Conservation (phyloP, 108 stramenopile species). For the Ochromonas danica region DNA sequence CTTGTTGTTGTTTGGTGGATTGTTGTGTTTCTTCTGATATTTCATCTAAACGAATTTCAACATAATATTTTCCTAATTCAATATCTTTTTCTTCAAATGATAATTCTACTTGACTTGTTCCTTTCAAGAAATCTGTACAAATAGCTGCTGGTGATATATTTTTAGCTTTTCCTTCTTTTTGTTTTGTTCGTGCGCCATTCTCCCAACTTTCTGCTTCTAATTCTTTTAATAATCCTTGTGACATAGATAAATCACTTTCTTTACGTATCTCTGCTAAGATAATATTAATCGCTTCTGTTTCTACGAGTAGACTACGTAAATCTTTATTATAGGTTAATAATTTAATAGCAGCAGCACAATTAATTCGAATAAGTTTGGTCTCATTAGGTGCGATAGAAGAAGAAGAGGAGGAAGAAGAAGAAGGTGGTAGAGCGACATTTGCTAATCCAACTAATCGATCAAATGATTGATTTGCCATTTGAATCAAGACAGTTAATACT, state of each 20-base stretch:
- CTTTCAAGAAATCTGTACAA: slow-evolving; percentile 24
- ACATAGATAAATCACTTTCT: background rate
- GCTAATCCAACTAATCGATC: background rate
- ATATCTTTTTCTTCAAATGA: background rate
- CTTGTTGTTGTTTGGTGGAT: too few species aligned
- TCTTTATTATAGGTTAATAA: slow-evolving; percentile 29
- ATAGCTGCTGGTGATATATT: background rate
- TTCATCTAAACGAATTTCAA: slow-evolving; percentile 23
- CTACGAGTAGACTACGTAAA: background rate
- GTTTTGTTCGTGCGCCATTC: slow-evolving; percentile 4
- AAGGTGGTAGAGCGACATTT: background rate
- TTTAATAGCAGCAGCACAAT: slow-evolving; percentile 11
- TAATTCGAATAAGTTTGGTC: background rate
- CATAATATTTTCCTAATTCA: background rate
- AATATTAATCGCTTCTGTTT: slow-evolving; percentile 7
- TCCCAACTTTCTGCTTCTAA: slow-evolving; percentile 35
- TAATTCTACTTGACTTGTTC: background rate
- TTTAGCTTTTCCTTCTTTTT: background rate
- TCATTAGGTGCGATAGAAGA: background rate
- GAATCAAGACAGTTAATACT: background rate
- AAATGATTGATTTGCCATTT: background rate
- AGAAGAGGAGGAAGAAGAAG: background rate
- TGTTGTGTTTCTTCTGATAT: background rate
- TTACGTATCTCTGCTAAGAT: slow-evolving; percentile 12
- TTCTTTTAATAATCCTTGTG: background rate